phyloP scores from a whole-genome alignment of 2,329 filamentous ascomycete species.

The Trichoderma gracile region DNA sequence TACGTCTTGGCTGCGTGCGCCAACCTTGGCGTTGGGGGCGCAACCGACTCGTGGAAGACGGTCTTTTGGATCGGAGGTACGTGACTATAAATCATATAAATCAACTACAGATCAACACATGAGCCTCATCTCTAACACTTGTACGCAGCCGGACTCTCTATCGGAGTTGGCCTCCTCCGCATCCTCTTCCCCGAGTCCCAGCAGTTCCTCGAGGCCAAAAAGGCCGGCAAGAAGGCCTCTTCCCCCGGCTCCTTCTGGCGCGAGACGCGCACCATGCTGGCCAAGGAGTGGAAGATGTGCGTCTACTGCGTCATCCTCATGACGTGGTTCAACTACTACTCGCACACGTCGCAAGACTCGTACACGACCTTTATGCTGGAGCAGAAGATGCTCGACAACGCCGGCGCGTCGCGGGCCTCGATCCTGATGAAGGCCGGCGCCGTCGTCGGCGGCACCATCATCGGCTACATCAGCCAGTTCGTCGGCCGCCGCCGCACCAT shows the following conservation, averaged over 20 bases:
- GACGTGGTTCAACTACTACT: slow-evolving; percentile 75
- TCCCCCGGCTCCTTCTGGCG: slow-evolving; percentile 61
- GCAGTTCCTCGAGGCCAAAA: slow-evolving; percentile 72
- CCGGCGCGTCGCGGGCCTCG: slow-evolving; percentile 67
- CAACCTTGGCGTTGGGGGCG: slow-evolving; percentile 71
- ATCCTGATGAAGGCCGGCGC: slow-evolving; percentile 80
- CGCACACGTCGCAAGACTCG: slow-evolving; percentile 76
- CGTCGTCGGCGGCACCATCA: slow-evolving; percentile 70
- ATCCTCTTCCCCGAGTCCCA: slow-evolving; percentile 71
- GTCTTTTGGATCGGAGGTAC: slow-evolving; percentile 69
- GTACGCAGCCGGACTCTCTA: slow-evolving; percentile 59
- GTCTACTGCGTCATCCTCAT: slow-evolving; percentile 77
- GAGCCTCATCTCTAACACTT: not conserved
- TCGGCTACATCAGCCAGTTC: slow-evolving; percentile 75
- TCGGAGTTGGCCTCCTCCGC: slow-evolving; percentile 67
- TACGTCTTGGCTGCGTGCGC: slow-evolving; percentile 77
- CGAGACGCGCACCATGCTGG: slow-evolving; percentile 68
- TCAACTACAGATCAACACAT: not conserved
- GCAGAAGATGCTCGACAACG: slow-evolving; percentile 67
- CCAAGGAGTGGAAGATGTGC: slow-evolving; percentile 72
- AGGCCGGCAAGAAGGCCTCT: slow-evolving; percentile 52
- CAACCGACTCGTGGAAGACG: slow-evolving; percentile 67
- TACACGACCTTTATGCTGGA: slow-evolving; percentile 80
- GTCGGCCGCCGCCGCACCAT: slow-evolving; percentile 72
- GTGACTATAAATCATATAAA: slow-evolving; percentile 33